Evolutionary conservation across 495 filamentous ascomycete genomes (phyloP), one percentile per base, ranked within the genome.

Genomic region (Aspergillus carlsbadensis): DNA sequence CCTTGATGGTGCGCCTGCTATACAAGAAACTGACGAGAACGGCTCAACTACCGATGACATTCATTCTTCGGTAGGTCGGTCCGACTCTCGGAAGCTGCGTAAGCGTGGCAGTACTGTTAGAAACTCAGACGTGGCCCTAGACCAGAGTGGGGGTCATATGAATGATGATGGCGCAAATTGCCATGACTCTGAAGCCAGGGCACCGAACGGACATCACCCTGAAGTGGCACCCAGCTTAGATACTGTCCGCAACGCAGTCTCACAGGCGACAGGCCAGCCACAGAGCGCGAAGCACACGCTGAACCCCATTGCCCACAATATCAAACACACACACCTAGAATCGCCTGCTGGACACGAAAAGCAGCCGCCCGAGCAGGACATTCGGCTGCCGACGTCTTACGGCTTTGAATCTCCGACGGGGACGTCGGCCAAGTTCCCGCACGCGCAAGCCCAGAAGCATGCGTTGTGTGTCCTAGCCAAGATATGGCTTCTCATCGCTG

Each of bases 401-500:
- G 75, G 77, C 10, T 77, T 76, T 45, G 70, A 75, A 24, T 79
- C 73, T 34, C 76, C 73, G 2, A 74, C 78, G 29, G 54, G 67
- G 49, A 65, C 71, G 6, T 57, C 67, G 35, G 73, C 70, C 52
- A 70, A 70, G 57, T 72, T 75, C 31, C 62, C 76, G 31, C 54
- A 67, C 45, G 44, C 70, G 34, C 67, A 78, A 63, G 67, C 67
- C 34, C 77, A 81, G 57, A 82, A 83, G 49, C 83, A 82, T 55
- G 77, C 85, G 20, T 78, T 79, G 33, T 78, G 78, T 5, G 70
- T 87, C 61, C 78, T 96, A 6, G 77, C 88, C n/a, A 85, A 84
- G 51, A 84, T 96, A 20, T 98, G 94, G 94, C 79, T 96, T 11
- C 86, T 91, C 56, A 92, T 96, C 44, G 86, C 90, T 3, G 86